Conservation (phyloP, 108 stramenopile genomes). For the Cylindrotheca fusiformis region DNA sequence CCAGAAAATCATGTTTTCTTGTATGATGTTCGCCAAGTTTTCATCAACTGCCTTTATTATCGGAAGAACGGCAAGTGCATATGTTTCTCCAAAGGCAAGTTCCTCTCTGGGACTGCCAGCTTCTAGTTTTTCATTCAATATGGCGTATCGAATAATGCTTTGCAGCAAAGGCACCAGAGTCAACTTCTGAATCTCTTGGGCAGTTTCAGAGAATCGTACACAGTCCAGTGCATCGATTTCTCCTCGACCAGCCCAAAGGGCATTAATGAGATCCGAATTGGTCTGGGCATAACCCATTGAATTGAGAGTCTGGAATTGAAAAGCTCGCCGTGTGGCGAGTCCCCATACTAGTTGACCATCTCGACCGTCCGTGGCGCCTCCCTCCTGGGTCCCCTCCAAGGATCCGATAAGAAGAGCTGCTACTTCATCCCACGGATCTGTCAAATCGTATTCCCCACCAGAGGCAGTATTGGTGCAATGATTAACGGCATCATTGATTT, state of each 20-base stretch:
- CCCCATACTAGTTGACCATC: constrained; percentile 79
- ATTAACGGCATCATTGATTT: constrained; percentile 46
- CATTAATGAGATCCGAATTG: constrained; percentile 59
- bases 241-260: constrained; percentile 66
- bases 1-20: constrained; percentile 61
- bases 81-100: constrained; percentile 57
- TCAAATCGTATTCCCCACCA: constrained; percentile 33
- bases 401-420: constrained; percentile 80
- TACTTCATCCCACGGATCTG: constrained; percentile 71
- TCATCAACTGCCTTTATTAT: constrained; percentile 50
- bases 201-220: constrained; percentile 47
- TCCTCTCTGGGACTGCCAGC: constrained; percentile 32
- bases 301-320: constrained; percentile 69
- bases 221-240: constrained; percentile 60
- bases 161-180: constrained; percentile 72
- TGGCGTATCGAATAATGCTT: constrained; percentile 65
- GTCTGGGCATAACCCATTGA: constrained; percentile 41
- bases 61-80: constrained; percentile 67
- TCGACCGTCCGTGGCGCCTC: constrained; percentile 57
- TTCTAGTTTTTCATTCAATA: constrained; percentile 39
- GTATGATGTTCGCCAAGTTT: constrained; percentile 43
- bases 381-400: constrained; percentile 57
- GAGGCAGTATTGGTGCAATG: constrained; percentile 42
- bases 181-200: constrained; percentile 43
- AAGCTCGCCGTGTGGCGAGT: constrained; percentile 61